Conservation (phyloP, 129 eudicot genomes). For the Chrysanthemum lavandulifolium region DNA sequence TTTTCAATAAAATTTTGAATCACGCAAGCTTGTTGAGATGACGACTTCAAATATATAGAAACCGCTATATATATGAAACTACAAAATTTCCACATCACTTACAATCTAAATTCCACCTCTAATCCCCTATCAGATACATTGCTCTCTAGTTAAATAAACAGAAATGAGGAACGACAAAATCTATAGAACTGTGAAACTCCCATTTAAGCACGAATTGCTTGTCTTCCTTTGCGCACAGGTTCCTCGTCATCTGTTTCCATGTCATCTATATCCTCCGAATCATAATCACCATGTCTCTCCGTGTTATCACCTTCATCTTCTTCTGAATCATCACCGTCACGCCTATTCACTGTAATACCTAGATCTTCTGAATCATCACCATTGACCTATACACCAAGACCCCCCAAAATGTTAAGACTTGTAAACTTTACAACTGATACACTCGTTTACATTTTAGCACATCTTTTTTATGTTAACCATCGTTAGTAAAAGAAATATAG, state of each 20-base stretch:
- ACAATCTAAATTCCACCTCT: background rate
- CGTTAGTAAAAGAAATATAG: background rate
- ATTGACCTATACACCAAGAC: slow-evolving; percentile 11
- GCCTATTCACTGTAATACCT: slow-evolving; percentile 11
- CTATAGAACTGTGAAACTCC: background rate
- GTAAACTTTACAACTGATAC: background rate
- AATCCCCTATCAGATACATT: slow-evolving; percentile 7
- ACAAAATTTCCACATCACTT: slow-evolving; percentile 27
- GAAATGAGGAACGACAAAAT: background rate
- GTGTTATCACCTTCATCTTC: slow-evolving; percentile 28
- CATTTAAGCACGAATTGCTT: slow-evolving; percentile 15
- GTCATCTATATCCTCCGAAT: slow-evolving; percentile 35
- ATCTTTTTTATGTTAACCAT: background rate
- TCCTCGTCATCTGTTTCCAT: slow-evolving; percentile 23
- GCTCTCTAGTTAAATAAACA: slow-evolving; percentile 17
- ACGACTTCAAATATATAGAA: slow-evolving; percentile 11
- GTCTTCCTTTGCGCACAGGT: slow-evolving; percentile 22
- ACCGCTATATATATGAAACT: slow-evolving; percentile 17
- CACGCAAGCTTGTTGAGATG: background rate
- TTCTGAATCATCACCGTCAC: slow-evolving; percentile 24
- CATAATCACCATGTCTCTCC: slow-evolving; percentile 26
- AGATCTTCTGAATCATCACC: slow-evolving; percentile 28
- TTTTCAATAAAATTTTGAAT: background rate
- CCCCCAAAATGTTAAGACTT: too few relatives aligned
- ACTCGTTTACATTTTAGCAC: background rate